Evolutionary conservation across 352 stramenopile genomes (phyloP).

Genomic region (Phytophthora quininea): DNA sequence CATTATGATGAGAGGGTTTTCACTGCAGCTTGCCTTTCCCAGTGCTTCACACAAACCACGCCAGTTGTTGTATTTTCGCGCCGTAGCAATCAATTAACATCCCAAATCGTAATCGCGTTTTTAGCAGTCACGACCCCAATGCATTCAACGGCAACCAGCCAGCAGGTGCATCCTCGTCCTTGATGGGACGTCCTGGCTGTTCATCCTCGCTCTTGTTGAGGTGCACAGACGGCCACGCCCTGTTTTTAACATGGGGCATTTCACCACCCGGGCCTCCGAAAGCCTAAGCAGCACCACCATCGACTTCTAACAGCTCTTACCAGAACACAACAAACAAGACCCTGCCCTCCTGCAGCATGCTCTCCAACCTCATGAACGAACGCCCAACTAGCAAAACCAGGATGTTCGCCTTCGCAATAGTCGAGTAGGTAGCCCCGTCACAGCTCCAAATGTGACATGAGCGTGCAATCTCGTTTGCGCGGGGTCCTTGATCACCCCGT

Average conservation of each 20-base stretch:
- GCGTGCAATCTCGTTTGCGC: neutral
- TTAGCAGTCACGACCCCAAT: too few species aligned
- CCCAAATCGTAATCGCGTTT: too few species aligned
- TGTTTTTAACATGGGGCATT: neutral
- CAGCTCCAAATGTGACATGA: neutral
- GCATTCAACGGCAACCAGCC: too few species aligned
- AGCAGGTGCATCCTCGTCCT: neutral
- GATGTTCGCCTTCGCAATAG: neutral
- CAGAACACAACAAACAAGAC: too few species aligned
- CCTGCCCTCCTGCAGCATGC: too few species aligned
- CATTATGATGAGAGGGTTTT: too few species aligned
- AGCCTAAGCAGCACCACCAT: neutral
- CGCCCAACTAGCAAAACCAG: neutral
- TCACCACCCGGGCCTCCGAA: neutral
- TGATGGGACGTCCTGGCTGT: neutral
- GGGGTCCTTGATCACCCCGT: neutral
- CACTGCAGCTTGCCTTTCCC: too few species aligned
- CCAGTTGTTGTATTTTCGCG: too few species aligned
- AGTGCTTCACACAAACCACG: too few species aligned
- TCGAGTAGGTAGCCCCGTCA: neutral
- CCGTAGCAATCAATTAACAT: too few species aligned
- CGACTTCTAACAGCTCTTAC: too few species aligned
- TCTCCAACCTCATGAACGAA: too few species aligned
- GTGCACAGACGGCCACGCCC: neutral
- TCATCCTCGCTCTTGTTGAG: neutral